Evolutionary conservation across 345 rosid genomes (phyloP).

Genomic region (Melaleuca quinquenervia): DNA sequence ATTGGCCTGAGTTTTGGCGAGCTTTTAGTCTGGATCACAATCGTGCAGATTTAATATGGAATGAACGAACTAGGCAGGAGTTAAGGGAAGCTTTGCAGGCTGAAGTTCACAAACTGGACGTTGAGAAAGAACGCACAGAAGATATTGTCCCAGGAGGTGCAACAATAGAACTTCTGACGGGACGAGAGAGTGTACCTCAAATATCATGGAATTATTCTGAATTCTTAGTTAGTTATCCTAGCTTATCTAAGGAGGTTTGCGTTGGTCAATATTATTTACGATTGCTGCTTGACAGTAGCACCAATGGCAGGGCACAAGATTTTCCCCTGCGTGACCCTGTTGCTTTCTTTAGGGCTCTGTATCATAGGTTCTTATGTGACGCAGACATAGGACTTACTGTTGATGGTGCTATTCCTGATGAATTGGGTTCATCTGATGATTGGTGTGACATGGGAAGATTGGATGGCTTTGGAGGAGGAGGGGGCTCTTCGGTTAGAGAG

Average conservation of each 20-base stretch:
- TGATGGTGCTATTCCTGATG: constrained; percentile 96
- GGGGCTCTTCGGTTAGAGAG: constrained; percentile 94
- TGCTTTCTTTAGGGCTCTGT: constrained; percentile 95
- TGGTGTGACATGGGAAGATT: constrained; percentile 99
- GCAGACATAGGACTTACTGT: constrained; percentile 95
- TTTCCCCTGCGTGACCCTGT: constrained; percentile 96
- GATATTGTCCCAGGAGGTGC: constrained; percentile 85
- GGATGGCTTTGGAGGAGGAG: constrained; percentile 99
- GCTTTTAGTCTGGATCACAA: constrained; percentile 98
- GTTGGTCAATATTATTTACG: constrained; percentile 98
- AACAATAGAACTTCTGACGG: constrained; percentile 35
- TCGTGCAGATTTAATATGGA: constrained; percentile 99
- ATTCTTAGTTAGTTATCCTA: constrained; percentile 78
- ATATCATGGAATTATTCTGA: constrained; percentile 99
- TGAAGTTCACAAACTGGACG: constrained; percentile 93
- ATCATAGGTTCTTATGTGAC: constrained; percentile 95
- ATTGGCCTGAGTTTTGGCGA: constrained; percentile 98
- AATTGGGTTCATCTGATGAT: constrained; percentile 89
- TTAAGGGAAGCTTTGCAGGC: constrained; percentile 92
- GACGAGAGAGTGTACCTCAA: constrained; percentile 68
- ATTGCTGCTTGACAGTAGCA: constrained; percentile 91
- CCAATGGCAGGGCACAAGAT: constrained; percentile 86
- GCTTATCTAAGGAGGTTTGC: constrained; percentile 97
- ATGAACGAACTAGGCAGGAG: constrained; percentile 97
- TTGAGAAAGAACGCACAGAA: constrained; percentile 95